These are phyloP conservation scores for Syncephalastrum sp. DNA, from an alignment of 371 early-diverging fungal genomes.

Conservation along the genomic window DNA sequence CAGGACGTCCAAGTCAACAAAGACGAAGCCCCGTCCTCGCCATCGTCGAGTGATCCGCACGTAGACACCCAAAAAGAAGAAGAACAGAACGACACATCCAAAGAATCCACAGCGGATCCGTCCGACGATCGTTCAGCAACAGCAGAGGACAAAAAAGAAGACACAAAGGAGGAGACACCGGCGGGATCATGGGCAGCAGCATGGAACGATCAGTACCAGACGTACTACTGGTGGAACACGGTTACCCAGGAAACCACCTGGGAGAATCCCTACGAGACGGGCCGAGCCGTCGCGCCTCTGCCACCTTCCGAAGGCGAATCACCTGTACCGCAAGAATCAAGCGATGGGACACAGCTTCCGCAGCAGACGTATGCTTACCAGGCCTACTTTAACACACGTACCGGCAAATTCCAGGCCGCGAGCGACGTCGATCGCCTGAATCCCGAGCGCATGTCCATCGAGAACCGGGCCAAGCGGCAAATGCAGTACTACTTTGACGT, in stretches of 20 bases:
- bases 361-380: slow-evolving; percentile 30
- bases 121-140: no score
- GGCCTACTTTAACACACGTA: slow-evolving; percentile 53
- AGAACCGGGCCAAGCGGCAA: slow-evolving; percentile 40
- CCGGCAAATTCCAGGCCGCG: slow-evolving; percentile 49
- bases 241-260: slow-evolving; percentile 60
- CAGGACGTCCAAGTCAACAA: no score
- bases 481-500: slow-evolving; percentile 53
- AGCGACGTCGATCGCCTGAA: slow-evolving; percentile 35
- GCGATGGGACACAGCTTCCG: background rate
- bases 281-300: slow-evolving; percentile 6
- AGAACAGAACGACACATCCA: background rate
- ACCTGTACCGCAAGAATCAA: slow-evolving; percentile 2
- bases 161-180: background rate
- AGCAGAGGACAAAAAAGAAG: slow-evolving; percentile 1
- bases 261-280: slow-evolving; percentile 30
- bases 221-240: slow-evolving; percentile 66
- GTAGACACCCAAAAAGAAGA: background rate
- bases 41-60: no score
- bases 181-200: slow-evolving; percentile 46
- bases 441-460: slow-evolving; percentile 38
- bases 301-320: slow-evolving; percentile 10
- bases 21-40: no score
- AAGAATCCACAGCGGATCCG: no score
- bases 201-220: slow-evolving; percentile 51